Evolutionary conservation across 768 basidiomycete species (phyloP), one percentile per base, ranked within the genome.

Genomic region (Rickenella mellea): DNA sequence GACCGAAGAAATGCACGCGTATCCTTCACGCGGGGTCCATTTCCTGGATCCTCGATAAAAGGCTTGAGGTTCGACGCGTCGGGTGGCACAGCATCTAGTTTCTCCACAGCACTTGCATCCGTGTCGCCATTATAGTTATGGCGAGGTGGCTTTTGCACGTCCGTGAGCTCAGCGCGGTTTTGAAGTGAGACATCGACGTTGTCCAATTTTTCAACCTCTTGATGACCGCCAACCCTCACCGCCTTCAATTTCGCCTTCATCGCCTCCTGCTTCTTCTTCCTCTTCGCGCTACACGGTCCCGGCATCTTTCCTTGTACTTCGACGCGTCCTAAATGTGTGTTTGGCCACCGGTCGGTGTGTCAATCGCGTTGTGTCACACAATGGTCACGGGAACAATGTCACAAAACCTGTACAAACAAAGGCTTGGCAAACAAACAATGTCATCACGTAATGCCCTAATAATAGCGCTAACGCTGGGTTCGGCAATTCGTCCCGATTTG

Each of bases 41-140:
- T 83, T 25, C 86, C 86, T 0, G 83, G 83, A 56, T 89, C 81
- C 46, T 82, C 62, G 15, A 89, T 83, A 51, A 77, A 80, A 10
- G 84, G 83, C 27, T 46, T 48, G n/a, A n/a, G n/a, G n/a, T 37
- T 49, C 53, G 17, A 10, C 19, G 33, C 15, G 10, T 36, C 19
- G 9, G 10, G 19, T 17, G 33, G 33, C 33, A 17, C 15, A 2
- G 33, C 29, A 30, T 30, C 29, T 10, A 30, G 10, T 10, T 15
- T 10, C 29, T 15, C 15, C 29, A 15, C 29, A 30, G 10, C 29
- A 30, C 29, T 15, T 15, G 15, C 29, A 10, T 30, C 29, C 29
- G 29, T 9, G 5, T 36, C 33, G 15, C 9, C 33, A 7, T 36
- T 17, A 7, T 15, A 17, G 12, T 36, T 22, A 2, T 10, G 15